Base-by-base conservation (phyloP, 495 filamentous ascomycete genomes). In the Viridothelium virens region DNA sequence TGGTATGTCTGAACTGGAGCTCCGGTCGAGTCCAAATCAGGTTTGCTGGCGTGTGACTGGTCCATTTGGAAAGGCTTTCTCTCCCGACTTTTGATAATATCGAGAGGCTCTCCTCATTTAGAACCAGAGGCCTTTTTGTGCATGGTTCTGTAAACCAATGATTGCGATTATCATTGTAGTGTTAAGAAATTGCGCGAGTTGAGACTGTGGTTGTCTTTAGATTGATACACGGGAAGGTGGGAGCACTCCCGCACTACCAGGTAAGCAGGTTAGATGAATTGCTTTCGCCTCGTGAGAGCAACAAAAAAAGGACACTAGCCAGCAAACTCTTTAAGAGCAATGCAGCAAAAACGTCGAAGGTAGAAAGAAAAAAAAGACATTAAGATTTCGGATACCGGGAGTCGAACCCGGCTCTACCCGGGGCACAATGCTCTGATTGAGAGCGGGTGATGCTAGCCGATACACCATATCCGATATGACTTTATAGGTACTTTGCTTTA, bases 1-100 rank as follows among this genome's bases (percentile, higher is more conserved):
- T 91, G 89, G 80, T 89, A 87, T 62, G 87, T 89, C 72, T 80
- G 78, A 70, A 85, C 80, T 46, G 65, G 63, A 34, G 71, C 53
- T 36, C 31, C 18, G 16, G 11, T 9, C 48, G 1, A 5, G 18
- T 14, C 18, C n/a, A 25, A 11, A 18, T 9, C 5, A 53, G 48
- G 18, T 25, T 59, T 18, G 10, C 36, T 14, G 31, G n/a, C 18
- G 12, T 11, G 5, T 25, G 12, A n/a, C 18, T 9, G n/a, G 18
- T 53, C 11, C 12, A 14, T 53, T 25, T 9, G 11, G 5, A 18
- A 5, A 16, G n/a, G 16, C 18, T 5, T 53, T 25, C 48, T 5
- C 18, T 53, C n/a, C 5, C n/a, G 18, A 5, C 5, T n/a, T 16
- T 18, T n/a, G n/a, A 53, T 25, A 25, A 25, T 25, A 25, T 0